A percentile compares a stretch with the other conserved stretches of the same genome.
These are phyloP conservation scores for Filobasidium wieringae DNA, from an alignment of 768 basidiomycete species.

Conservation along the genomic window DNA sequence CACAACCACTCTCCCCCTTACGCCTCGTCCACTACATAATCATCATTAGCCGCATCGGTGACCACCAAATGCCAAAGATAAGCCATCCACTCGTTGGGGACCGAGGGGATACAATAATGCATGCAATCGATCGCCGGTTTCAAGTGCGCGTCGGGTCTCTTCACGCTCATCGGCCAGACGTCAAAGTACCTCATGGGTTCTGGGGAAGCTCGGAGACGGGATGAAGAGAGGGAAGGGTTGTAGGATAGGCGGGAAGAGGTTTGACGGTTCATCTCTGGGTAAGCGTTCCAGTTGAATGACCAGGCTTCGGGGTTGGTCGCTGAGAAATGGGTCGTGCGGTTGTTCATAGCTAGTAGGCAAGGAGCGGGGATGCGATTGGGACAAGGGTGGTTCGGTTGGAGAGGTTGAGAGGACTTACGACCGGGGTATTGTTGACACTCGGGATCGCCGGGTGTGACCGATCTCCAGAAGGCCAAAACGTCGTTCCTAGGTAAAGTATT, in stretches of 20 bases:
- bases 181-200: constrained; percentile 4
- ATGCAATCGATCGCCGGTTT: constrained; percentile 6
- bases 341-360: neutral
- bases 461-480: constrained; percentile 3
- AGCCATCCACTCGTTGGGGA: constrained; percentile 2
- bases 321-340: neutral
- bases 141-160: constrained; percentile 5
- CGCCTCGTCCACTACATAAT: neutral
- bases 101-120: neutral
- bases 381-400: too few species aligned
- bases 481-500: neutral
- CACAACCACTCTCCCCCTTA: too few species aligned
- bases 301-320: neutral
- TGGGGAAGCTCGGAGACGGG: neutral
- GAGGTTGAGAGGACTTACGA: neutral
- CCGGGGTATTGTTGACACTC: constrained; percentile 1
- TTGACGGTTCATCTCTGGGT: neutral
- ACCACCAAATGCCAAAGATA: constrained; percentile 13
- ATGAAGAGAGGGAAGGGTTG: neutral
- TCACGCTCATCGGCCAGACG: constrained; percentile 5
- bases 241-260: constrained; percentile 1
- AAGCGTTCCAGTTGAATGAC: constrained; percentile 7
- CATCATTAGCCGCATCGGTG: constrained; percentile 2
- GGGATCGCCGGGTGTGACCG: neutral
- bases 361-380: neutral